Percentiles rank a stretch among this genome's conserved stretches.
These are phyloP conservation scores for Fusarium sp. DNA, from an alignment of 2,329 filamentous ascomycete genomes.

Conservation along the genomic window DNA sequence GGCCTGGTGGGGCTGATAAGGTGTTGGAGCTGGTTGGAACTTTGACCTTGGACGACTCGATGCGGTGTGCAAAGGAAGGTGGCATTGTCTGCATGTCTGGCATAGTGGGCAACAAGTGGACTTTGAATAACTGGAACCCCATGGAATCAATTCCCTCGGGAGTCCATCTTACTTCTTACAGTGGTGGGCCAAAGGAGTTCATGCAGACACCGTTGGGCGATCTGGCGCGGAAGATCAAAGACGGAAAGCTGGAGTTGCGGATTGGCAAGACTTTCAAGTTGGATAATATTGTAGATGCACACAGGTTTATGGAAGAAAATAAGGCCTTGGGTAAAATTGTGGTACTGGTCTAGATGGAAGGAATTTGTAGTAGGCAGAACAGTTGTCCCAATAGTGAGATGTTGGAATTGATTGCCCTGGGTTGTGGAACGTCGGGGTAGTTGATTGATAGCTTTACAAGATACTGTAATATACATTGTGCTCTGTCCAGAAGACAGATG, in stretches of 20 bases:
- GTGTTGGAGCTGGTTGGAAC: constrained; percentile 1
- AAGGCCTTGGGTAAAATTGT: not conserved
- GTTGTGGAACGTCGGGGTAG: not conserved
- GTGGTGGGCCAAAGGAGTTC: not conserved
- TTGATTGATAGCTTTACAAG: not conserved
- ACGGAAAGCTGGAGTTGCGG: not conserved
- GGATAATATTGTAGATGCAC: not conserved
- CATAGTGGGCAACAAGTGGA: constrained; percentile 1
- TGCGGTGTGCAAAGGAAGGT: not conserved
- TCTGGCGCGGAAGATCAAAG: not conserved
- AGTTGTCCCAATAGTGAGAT: not conserved
- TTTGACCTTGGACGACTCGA: not conserved
- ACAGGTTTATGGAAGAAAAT: not conserved
- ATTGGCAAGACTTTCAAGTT: not conserved
- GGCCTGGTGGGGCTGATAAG: not conserved
- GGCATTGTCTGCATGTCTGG: constrained; percentile 6
- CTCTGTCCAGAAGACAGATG: not conserved
- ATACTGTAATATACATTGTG: not conserved
- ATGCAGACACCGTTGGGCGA: not conserved
- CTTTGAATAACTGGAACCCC: not conserved
- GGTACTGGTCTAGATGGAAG: not conserved
- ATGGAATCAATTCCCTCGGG: not conserved
- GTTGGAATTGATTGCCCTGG: not conserved
- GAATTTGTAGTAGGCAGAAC: not conserved
- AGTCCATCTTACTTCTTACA: not conserved